Percentiles rank a stretch among this genome's conserved stretches.
Evolutionary conservation across 2,329 filamentous ascomycete species (phyloP).

Genomic region (Lachnellula occidentalis): DNA sequence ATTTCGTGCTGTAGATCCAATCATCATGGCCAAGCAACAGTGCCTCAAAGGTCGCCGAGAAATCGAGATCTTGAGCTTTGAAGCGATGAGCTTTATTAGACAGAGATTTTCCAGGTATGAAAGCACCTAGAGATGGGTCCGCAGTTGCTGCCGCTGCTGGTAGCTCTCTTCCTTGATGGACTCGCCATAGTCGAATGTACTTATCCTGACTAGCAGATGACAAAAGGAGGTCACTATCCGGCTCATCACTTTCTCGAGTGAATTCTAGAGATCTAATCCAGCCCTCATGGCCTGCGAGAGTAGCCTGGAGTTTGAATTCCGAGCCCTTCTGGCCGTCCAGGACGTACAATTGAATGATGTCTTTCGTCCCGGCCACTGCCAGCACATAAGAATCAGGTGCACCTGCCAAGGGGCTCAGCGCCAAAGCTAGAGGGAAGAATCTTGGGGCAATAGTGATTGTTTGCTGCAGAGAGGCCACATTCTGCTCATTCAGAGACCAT

Average conservation of each 20-base stretch:
- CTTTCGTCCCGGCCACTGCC: constrained; percentile 80
- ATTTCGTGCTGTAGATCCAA: constrained; percentile 83
- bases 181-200: constrained; percentile 88
- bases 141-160: constrained; percentile 50
- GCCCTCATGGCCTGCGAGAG: constrained; percentile 82
- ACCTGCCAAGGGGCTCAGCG: constrained; percentile 55
- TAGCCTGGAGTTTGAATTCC: constrained; percentile 67
- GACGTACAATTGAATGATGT: constrained; percentile 74
- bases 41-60: constrained; percentile 87
- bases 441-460: constrained; percentile 68
- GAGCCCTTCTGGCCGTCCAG: constrained; percentile 38
- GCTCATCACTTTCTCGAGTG: constrained; percentile 50
- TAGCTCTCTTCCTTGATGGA: constrained; percentile 65
- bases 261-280: constrained; percentile 90
- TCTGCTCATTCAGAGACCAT: constrained; percentile 56
- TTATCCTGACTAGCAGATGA: constrained; percentile 97
- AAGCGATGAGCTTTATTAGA: constrained; percentile 88
- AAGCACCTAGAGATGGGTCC: constrained; percentile 52
- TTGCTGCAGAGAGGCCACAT: constrained; percentile 53
- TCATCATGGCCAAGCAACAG: constrained; percentile 93
- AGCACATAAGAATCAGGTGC: constrained; percentile 54
- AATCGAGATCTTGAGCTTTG: constrained; percentile 52
- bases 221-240: constrained; percentile 65
- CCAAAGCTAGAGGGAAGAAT: constrained; percentile 76
- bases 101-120: constrained; percentile 63